A percentile compares a stretch with the other conserved stretches of the same genome.
Evolutionary conservation across 371 early-diverging fungal species (phyloP).

Genomic region (Actinomortierella wolfii): DNA sequence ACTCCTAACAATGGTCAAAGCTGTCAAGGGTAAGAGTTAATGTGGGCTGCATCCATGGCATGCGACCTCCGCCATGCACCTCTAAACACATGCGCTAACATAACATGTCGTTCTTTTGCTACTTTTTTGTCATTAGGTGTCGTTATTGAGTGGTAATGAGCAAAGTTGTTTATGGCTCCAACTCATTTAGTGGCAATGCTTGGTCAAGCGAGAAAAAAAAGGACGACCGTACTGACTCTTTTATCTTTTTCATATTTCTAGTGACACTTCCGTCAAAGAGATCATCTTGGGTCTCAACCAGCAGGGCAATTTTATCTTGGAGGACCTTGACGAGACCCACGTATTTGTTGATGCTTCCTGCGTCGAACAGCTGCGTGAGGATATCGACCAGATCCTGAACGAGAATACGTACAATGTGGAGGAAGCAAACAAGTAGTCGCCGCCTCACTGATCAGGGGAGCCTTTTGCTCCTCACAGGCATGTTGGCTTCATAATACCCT

Average conservation of each 20-base stretch:
- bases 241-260: conserved; percentile 13
- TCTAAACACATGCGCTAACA: background rate
- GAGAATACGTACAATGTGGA: conserved; percentile 72
- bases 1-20: conserved; percentile 38
- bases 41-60: background rate
- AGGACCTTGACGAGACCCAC: conserved; percentile 88
- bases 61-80: background rate
- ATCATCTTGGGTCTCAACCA: conserved; percentile 78
- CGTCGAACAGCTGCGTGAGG: conserved; percentile 64
- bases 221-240: conserved; percentile 4
- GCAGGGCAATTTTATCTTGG: conserved; percentile 77
- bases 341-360: conserved; percentile 76
- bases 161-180: background rate
- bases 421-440: conserved; percentile 8
- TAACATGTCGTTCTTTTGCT: background rate
- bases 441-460: no score
- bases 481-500: no score
- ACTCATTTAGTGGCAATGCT: background rate
- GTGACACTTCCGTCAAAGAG: conserved; percentile 85
- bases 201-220: background rate
- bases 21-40: conserved; percentile 23
- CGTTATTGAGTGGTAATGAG: conserved; percentile 28
- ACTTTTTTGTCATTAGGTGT: conserved; percentile 8
- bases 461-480: no score
- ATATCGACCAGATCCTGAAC: conserved; percentile 79